These are phyloP conservation scores for Agaricus sinodeliciosus DNA, from an alignment of 768 basidiomycete species.

Conservation along the genomic window DNA sequence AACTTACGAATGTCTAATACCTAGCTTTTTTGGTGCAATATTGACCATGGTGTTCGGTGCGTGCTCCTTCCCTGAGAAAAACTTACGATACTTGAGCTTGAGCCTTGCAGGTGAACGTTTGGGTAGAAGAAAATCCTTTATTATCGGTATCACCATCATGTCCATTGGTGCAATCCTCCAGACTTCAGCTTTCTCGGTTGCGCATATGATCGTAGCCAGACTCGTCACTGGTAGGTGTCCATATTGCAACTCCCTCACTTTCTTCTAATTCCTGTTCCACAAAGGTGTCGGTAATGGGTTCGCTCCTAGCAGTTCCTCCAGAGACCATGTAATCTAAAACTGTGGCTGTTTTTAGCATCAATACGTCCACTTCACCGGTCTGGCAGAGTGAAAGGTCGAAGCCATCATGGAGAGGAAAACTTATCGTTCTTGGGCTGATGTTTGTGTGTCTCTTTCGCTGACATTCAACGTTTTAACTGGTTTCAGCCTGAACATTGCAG, in stretches of 20 bases:
- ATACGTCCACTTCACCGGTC: conserved; percentile 44
- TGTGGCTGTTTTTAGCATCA: conserved; percentile 23
- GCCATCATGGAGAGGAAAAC: conserved; percentile 38
- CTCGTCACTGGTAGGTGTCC: conserved; percentile 33
- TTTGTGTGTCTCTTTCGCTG: conserved; percentile 15
- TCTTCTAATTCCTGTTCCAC: background rate
- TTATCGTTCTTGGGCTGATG: conserved; percentile 46
- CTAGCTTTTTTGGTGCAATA: conserved; percentile 40
- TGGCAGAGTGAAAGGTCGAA: conserved; percentile 50
- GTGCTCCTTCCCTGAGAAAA: background rate
- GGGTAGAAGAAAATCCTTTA: conserved; percentile 40
- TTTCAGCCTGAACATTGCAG: conserved; percentile 41
- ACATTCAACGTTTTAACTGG: background rate
- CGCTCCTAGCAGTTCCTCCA: background rate
- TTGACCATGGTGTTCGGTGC: conserved; percentile 33
- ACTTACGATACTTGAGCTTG: background rate
- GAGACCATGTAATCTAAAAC: background rate
- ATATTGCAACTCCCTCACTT: background rate
- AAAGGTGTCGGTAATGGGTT: conserved; percentile 41
- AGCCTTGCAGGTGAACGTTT: conserved; percentile 27
- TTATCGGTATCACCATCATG: conserved; percentile 46
- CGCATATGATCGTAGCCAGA: conserved; percentile 42
- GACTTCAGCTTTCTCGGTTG: conserved; percentile 34
- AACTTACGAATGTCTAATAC: background rate
- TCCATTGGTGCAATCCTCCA: conserved; percentile 49